Conservation (phyloP, 306 rosid species). For the Acmispon strigosus region DNA sequence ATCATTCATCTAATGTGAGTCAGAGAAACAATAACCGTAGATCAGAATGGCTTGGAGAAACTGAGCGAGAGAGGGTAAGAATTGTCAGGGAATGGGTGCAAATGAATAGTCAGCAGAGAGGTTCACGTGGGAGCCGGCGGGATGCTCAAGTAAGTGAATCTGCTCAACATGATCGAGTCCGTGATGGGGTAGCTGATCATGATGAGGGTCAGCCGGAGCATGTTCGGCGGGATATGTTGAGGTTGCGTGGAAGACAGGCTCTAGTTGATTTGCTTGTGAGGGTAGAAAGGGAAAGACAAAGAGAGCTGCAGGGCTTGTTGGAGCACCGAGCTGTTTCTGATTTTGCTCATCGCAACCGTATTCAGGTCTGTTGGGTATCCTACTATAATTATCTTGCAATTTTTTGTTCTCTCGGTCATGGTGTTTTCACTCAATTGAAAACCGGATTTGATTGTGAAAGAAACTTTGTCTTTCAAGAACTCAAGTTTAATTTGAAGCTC, state of each 20-base stretch:
- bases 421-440: background rate
- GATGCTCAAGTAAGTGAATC: constrained; percentile 54
- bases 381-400: constrained; percentile 4
- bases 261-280: constrained; percentile 87
- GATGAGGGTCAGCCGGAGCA: constrained; percentile 96
- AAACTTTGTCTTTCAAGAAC: background rate
- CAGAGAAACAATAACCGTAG: constrained; percentile 67
- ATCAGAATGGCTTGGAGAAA: constrained; percentile 99
- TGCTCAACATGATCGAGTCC: constrained; percentile 51
- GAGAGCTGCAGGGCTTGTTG: constrained; percentile 89
- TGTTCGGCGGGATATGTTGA: constrained; percentile 70
- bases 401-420: constrained; percentile 11
- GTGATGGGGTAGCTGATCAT: constrained; percentile 47
- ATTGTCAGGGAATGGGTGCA: constrained; percentile 98
- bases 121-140: constrained; percentile 74
- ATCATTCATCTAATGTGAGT: constrained; percentile 65
- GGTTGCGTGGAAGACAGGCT: constrained; percentile 97
- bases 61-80: constrained; percentile 99
- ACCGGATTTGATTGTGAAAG: background rate
- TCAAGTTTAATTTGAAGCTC: constrained; percentile 1
- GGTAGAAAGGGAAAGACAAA: constrained; percentile 86
- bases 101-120: constrained; percentile 95
- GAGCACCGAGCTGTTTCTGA: constrained; percentile 99
- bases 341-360: constrained; percentile 97
- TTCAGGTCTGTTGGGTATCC: constrained; percentile 72